Percentiles rank a stretch among this genome's conserved stretches.
Conservation (phyloP, 768 basidiomycete genomes). For the Collybiopsis luxurians region DNA sequence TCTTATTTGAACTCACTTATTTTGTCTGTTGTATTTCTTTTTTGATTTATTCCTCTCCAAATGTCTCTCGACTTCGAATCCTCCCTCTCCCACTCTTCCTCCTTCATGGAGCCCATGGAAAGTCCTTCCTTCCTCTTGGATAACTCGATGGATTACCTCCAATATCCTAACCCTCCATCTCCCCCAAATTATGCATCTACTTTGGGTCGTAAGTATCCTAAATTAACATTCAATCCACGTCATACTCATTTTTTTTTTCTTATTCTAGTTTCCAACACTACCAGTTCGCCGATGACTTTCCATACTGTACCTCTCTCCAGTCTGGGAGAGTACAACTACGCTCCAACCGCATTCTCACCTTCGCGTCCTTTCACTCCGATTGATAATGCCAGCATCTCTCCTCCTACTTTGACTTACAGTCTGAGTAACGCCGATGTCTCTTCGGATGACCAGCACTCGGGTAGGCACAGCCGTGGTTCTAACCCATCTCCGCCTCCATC, state of each 20-base stretch:
- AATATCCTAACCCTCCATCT: slow-evolving; percentile 62
- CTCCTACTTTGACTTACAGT: slow-evolving; percentile 66
- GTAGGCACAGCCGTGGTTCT: slow-evolving; percentile 61
- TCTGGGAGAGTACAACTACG: slow-evolving; percentile 46
- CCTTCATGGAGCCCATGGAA: slow-evolving; percentile 48
- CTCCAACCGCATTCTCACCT: slow-evolving; percentile 26
- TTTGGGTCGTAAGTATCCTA: slow-evolving; percentile 55
- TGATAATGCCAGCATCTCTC: slow-evolving; percentile 60
- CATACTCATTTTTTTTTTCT: slow-evolving; percentile 13
- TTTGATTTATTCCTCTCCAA: slow-evolving; percentile 28
- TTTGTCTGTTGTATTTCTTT: slow-evolving; percentile 27
- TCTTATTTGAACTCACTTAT: slow-evolving; percentile 23
- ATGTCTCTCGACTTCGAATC: slow-evolving; percentile 47
- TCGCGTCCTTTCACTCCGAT: slow-evolving; percentile 69
- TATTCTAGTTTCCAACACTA: slow-evolving; percentile 45
- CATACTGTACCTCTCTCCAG: slow-evolving; percentile 56
- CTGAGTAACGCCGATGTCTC: slow-evolving; percentile 69
- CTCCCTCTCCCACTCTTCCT: slow-evolving; percentile 38
- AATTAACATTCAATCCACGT: slow-evolving; percentile 7
- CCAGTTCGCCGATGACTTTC: slow-evolving; percentile 64
- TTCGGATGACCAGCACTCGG: slow-evolving; percentile 62
- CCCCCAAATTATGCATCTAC: slow-evolving; percentile 49
- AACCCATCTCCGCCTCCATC: slow-evolving; percentile 34
- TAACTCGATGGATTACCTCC: slow-evolving; percentile 58
- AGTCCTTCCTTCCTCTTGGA: slow-evolving; percentile 45